phyloP scores from a whole-genome alignment of 768 basidiomycete genomes.

The Dictyophora rubrovolvata region DNA sequence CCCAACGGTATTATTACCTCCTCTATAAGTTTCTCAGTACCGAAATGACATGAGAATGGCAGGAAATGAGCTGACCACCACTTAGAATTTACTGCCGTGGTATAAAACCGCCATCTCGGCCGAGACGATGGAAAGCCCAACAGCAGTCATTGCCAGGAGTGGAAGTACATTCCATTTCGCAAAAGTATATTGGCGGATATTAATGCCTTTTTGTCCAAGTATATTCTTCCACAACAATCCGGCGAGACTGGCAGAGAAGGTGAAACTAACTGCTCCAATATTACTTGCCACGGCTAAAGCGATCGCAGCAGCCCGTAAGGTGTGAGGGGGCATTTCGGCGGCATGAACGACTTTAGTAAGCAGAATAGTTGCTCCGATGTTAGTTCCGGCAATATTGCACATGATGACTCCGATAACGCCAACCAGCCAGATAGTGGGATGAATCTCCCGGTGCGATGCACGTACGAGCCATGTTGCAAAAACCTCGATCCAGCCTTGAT shows the following conservation, averaged over 20 bases:
- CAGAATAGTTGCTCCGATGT: constrained; percentile 86
- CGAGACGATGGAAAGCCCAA: constrained; percentile 60
- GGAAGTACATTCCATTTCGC: constrained; percentile 64
- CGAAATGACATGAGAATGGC: not conserved
- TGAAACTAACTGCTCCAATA: constrained; percentile 83
- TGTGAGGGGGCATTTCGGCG: constrained; percentile 20
- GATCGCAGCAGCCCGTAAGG: constrained; percentile 45
- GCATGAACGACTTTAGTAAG: constrained; percentile 67
- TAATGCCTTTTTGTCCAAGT: constrained; percentile 60
- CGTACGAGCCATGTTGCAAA: constrained; percentile 55
- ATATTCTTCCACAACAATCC: constrained; percentile 79
- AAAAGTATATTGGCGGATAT: constrained; percentile 52
- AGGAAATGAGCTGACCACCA: not conserved
- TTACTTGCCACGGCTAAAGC: constrained; percentile 77
- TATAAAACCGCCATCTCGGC: constrained; percentile 63
- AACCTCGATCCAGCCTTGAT: constrained; percentile 80
- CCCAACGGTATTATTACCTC: no score
- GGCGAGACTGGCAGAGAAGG: constrained; percentile 81
- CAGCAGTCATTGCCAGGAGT: constrained; percentile 51
- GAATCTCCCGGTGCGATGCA: constrained; percentile 33
- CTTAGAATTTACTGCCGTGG: not conserved
- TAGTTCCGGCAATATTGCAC: constrained; percentile 79
- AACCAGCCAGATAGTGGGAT: constrained; percentile 53
- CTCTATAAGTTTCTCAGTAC: not conserved
- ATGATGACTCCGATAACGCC: constrained; percentile 63